phyloP scores from a whole-genome alignment of 228 moss, liverwort and hornwort genomes.

The Sphagnum fallax region DNA sequence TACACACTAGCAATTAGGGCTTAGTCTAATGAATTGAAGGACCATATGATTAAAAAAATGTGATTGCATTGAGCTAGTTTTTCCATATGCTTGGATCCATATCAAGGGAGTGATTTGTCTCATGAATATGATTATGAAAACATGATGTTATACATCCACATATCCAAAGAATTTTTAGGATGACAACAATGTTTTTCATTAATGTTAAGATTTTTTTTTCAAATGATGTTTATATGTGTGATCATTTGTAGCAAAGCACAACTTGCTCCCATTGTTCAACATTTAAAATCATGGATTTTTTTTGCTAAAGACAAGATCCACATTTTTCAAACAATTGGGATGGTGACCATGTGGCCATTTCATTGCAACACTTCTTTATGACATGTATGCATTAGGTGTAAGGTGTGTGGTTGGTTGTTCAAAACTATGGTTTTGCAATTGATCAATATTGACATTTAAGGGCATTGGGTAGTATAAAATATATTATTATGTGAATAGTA shows the following conservation, averaged over 20 bases:
- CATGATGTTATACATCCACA: not conserved
- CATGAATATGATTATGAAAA: not conserved
- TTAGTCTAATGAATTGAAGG: conserved; percentile 80
- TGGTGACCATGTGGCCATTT: conserved; percentile 99
- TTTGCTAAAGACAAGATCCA: conserved; percentile 58
- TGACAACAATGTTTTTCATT: not conserved
- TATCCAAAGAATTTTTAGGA: no score
- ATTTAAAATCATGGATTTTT: not conserved
- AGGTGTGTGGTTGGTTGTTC: no score
- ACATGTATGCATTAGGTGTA: no score
- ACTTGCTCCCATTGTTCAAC: not conserved
- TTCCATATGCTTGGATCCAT: not conserved
- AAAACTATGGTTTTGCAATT: no score
- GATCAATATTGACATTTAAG: no score
- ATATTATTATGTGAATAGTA: no score
- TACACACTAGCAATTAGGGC: conserved; percentile 88
- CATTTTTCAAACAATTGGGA: conserved; percentile 85
- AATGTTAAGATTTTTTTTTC: no score
- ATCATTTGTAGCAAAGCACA: not conserved
- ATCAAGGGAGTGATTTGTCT: not conserved
- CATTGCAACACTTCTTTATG: conserved; percentile 37
- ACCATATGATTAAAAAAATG: conserved; percentile 92
- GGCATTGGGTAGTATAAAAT: no score
- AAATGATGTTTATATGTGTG: no score
- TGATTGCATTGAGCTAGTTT: conserved; percentile 10